Percentiles rank a stretch among this genome's conserved stretches.
Conservation (phyloP, 768 basidiomycete genomes). For the Neoboletus brunneissimus region DNA sequence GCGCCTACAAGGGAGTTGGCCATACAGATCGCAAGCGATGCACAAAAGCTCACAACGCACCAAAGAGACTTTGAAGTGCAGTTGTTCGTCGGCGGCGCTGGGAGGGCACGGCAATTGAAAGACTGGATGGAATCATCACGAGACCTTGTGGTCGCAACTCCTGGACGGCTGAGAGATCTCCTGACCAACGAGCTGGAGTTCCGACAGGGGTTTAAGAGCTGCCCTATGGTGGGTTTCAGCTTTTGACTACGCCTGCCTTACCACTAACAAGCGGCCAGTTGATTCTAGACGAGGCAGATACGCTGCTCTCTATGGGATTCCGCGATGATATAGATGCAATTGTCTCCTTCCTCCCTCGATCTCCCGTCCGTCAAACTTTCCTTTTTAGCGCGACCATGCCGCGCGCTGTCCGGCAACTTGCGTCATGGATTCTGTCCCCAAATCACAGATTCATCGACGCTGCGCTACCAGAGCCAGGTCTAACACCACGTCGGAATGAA, state of each 20-base stretch:
- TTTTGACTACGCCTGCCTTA: background rate
- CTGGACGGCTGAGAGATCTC: constrained; percentile 81
- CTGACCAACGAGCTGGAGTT: constrained; percentile 59
- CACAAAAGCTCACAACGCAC: constrained; percentile 58
- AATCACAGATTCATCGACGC: constrained; percentile 75
- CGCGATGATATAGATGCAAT: constrained; percentile 81
- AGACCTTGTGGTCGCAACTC: constrained; percentile 87
- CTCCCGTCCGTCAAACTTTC: constrained; percentile 79
- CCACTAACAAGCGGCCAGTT: constrained; percentile 47
- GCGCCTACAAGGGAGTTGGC: constrained; percentile 90
- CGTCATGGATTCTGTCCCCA: constrained; percentile 52
- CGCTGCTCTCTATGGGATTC: constrained; percentile 90
- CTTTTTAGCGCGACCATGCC: constrained; percentile 90
- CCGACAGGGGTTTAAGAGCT: constrained; percentile 46
- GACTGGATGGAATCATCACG: constrained; percentile 61
- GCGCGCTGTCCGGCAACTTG: constrained; percentile 65
- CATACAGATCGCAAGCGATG: constrained; percentile 85
- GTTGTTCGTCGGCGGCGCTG: constrained; percentile 75
- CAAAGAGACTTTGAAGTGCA: constrained; percentile 66
- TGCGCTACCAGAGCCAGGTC: constrained; percentile 49
- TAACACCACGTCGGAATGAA: constrained; percentile 14
- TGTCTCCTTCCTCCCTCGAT: constrained; percentile 53
- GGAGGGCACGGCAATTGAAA: constrained; percentile 61
- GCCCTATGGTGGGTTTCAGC: constrained; percentile 53
- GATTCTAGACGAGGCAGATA: constrained; percentile 91